Conservation (phyloP, 805 yeast genomes). For the Candida sakaeoensis region DNA sequence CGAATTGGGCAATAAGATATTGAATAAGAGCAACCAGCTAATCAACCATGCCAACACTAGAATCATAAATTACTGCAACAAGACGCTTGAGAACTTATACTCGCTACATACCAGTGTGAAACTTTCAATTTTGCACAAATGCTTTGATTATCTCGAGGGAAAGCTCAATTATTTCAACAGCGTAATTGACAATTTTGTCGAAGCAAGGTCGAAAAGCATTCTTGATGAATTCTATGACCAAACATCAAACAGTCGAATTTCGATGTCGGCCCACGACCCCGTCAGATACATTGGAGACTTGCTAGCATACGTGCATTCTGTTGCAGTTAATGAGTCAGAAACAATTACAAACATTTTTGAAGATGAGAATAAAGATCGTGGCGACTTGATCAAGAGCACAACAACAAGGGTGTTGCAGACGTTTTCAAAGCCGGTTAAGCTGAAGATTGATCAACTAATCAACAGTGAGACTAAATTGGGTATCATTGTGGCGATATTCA, state of each 20-base stretch:
- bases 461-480: conserved; percentile 59
- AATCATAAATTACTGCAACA: conserved; percentile 27
- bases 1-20: conserved; percentile 59
- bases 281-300: conserved; percentile 81
- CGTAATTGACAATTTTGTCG: conserved; percentile 60
- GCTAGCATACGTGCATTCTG: conserved; percentile 81
- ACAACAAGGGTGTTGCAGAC: conserved; percentile 50
- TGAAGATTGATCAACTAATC: conserved; percentile 65
- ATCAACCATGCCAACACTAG: conserved; percentile 40
- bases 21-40: conserved; percentile 51
- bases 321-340: conserved; percentile 85
- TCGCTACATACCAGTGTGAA: conserved; percentile 23
- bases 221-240: conserved; percentile 66
- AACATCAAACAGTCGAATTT: conserved; percentile 27
- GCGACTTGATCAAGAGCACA: conserved; percentile 26
- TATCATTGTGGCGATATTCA: conserved; percentile 54
- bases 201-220: conserved; percentile 61
- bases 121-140: conserved; percentile 26
- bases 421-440: conserved; percentile 56
- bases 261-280: conserved; percentile 73
- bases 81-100: conserved; percentile 29
- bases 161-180: conserved; percentile 52
- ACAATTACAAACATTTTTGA: conserved; percentile 58
- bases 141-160: conserved; percentile 25
- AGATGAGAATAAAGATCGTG: conserved; percentile 23